Percentiles rank a stretch among this genome's conserved stretches.
phyloP scores from a whole-genome alignment of 345 rosid species.

The Excoecaria agallocha region DNA sequence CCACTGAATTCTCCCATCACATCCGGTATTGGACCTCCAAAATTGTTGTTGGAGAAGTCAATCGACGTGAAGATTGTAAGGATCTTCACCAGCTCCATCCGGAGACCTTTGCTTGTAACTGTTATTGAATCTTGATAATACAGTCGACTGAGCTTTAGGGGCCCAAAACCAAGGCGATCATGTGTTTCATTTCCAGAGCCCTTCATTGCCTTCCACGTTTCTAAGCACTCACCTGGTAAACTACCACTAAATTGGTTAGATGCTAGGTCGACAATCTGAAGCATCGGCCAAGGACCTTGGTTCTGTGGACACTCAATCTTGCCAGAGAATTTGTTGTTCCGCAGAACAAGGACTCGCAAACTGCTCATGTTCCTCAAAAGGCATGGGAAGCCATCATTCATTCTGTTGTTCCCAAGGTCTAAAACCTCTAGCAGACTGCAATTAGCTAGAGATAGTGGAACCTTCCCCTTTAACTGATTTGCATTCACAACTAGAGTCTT shows the following conservation, averaged over 20 bases:
- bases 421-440: constrained; percentile 35
- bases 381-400: constrained; percentile 37
- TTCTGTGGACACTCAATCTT: neutral
- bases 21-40: constrained; percentile 20
- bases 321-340: constrained; percentile 33
- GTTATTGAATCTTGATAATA: constrained; percentile 40
- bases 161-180: constrained; percentile 25
- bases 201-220: constrained; percentile 38
- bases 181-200: constrained; percentile 1
- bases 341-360: constrained; percentile 37
- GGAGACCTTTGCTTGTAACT: constrained; percentile 37
- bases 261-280: constrained; percentile 43
- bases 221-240: constrained; percentile 12
- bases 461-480: constrained; percentile 31
- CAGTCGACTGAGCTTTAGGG: neutral
- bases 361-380: constrained; percentile 23
- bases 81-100: constrained; percentile 32
- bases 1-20: constrained; percentile 11
- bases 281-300: constrained; percentile 9
- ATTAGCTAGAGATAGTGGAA: constrained; percentile 29
- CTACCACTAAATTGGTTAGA: constrained; percentile 32
- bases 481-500: constrained; percentile 37
- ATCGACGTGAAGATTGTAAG: constrained; percentile 37
- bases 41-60: constrained; percentile 19
- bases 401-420: constrained; percentile 35